Evolutionary conservation across 305 asterid species (phyloP).

Genomic region (Rubia occidens): DNA sequence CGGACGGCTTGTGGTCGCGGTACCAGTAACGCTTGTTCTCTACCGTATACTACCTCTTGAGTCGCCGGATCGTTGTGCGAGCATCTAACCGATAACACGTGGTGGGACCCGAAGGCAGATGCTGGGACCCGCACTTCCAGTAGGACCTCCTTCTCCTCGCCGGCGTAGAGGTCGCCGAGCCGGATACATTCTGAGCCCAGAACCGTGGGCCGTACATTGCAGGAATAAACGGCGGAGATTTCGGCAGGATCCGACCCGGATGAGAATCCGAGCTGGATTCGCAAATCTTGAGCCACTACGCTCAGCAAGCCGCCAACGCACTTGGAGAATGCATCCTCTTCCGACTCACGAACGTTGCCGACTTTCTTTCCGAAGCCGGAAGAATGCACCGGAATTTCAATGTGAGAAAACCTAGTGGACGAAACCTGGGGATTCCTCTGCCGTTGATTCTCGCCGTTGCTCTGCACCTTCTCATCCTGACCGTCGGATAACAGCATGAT

Average conservation of each 20-base stretch:
- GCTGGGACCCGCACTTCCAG: slow-evolving; percentile 60
- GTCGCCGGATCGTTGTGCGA: slow-evolving; percentile 55
- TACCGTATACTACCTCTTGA: slow-evolving; percentile 36
- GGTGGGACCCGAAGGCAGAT: slow-evolving; percentile 45
- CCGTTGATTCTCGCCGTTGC: slow-evolving; percentile 25
- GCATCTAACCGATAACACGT: slow-evolving; percentile 48
- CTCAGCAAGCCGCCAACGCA: slow-evolving; percentile 73
- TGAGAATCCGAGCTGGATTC: slow-evolving; percentile 48
- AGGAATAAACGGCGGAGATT: slow-evolving; percentile 55
- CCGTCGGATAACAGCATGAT: slow-evolving; percentile 70
- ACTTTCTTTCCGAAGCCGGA: slow-evolving; percentile 35
- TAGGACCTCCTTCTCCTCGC: slow-evolving; percentile 63
- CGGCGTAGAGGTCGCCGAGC: slow-evolving; percentile 71
- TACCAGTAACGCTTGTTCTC: slow-evolving; percentile 43
- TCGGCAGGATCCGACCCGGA: slow-evolving; percentile 81
- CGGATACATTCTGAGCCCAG: slow-evolving; percentile 47
- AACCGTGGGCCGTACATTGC: slow-evolving; percentile 37
- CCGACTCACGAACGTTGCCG: slow-evolving; percentile 36
- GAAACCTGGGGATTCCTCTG: slow-evolving; percentile 28
- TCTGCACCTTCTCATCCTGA: slow-evolving; percentile 40
- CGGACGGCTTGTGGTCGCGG: slow-evolving; percentile 59
- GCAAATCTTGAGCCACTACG: slow-evolving; percentile 70
- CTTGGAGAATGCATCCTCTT: slow-evolving; percentile 66
- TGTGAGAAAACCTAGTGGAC: slow-evolving; percentile 66
- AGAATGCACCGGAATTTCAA: slow-evolving; percentile 68